These are phyloP conservation scores for Barnettozyma vustinii DNA, from an alignment of 805 yeast genomes.

Conservation along the genomic window DNA sequence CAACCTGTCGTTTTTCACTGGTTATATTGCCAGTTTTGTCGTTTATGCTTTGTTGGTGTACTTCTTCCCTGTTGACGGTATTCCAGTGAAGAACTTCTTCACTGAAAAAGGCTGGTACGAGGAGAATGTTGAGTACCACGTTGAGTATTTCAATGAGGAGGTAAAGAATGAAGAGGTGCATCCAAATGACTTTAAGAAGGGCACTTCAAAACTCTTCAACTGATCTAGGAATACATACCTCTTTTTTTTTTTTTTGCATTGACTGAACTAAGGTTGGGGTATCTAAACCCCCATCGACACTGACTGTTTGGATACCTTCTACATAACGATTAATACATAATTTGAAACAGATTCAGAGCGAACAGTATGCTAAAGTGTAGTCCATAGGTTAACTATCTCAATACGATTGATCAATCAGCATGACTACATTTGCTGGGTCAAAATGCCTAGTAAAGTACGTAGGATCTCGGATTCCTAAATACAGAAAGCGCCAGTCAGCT, in stretches of 20 bases:
- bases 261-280: too few species aligned
- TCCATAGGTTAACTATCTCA: too few species aligned
- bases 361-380: too few species aligned
- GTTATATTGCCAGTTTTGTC: slow-evolving; percentile 54
- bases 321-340: too few species aligned
- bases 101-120: slow-evolving; percentile 46
- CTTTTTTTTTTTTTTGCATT: too few species aligned
- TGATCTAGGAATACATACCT: too few species aligned
- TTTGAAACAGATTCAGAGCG: too few species aligned
- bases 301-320: too few species aligned
- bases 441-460: background rate
- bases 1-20: slow-evolving; percentile 70
- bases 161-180: slow-evolving; percentile 13
- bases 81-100: slow-evolving; percentile 36
- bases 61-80: slow-evolving; percentile 47
- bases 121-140: slow-evolving; percentile 10
- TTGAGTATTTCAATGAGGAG: slow-evolving; percentile 14
- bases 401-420: too few species aligned
- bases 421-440: too few species aligned
- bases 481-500: background rate
- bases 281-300: background rate
- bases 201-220: slow-evolving; percentile 1
- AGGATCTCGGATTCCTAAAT: background rate
- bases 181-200: slow-evolving; percentile 16
- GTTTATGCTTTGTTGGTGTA: slow-evolving; percentile 50